A percentile compares a stretch with the other conserved stretches of the same genome.
Evolutionary conservation across 805 yeast genomes (phyloP).

Genomic region (Candida chauliodis): DNA sequence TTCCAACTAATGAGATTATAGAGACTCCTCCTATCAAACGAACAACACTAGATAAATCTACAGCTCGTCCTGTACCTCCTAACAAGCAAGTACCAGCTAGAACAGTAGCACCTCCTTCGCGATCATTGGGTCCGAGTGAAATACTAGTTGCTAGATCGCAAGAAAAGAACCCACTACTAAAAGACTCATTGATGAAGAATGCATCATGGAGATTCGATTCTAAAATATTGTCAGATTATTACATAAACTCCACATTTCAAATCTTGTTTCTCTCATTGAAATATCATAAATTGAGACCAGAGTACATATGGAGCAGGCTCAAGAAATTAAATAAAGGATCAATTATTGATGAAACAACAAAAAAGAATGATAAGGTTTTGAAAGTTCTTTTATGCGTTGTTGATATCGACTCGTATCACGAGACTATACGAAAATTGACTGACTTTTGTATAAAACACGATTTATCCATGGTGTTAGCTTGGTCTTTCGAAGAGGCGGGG

Average conservation of each 20-base stretch:
- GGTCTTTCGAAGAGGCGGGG: conserved; percentile 51
- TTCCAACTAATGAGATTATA: background rate
- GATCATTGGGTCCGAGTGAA: conserved; percentile 12
- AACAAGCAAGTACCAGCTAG: background rate
- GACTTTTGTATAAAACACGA: conserved; percentile 49
- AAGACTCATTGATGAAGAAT: conserved; percentile 44
- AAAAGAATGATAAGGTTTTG: conserved; percentile 37
- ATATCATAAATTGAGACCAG: conserved; percentile 75
- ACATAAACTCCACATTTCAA: conserved; percentile 53
- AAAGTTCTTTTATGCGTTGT: conserved; percentile 61
- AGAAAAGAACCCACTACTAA: conserved; percentile 67
- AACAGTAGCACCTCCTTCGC: background rate
- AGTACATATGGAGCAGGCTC: conserved; percentile 58
- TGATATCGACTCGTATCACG: conserved; percentile 59
- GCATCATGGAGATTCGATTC: conserved; percentile 54
- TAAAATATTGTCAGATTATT: conserved; percentile 56
- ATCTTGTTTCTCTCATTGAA: conserved; percentile 64
- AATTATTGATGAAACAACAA: conserved; percentile 19
- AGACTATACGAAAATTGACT: conserved; percentile 43
- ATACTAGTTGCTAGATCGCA: conserved; percentile 63
- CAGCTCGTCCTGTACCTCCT: conserved; percentile 16
- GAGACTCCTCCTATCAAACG: background rate
- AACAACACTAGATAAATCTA: conserved; percentile 4
- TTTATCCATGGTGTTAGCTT: conserved; percentile 46
- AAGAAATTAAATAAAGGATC: conserved; percentile 41